Conservation (phyloP, 2,329 filamentous ascomycete genomes). For the Chalaropsis thielavioides region DNA sequence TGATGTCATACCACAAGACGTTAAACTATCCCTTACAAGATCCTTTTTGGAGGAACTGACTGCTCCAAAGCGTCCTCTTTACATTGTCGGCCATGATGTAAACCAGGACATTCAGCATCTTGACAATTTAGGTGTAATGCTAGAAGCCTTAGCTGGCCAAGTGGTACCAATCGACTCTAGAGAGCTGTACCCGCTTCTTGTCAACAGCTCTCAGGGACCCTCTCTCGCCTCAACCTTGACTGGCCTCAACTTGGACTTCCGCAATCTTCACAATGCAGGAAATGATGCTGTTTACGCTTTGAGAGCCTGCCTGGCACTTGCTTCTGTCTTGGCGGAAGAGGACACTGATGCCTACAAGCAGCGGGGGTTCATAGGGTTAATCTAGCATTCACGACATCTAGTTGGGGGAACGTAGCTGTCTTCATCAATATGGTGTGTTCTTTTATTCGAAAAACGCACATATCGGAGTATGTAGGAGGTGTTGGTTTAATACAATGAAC, state of each 20-base stretch:
- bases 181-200: constrained; percentile 51
- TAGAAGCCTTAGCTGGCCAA: constrained; percentile 28
- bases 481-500: no score
- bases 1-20: constrained; percentile 28
- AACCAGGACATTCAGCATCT: constrained; percentile 55
- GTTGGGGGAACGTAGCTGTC: neutral
- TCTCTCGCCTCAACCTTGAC: constrained; percentile 47
- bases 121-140: constrained; percentile 46
- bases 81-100: constrained; percentile 63
- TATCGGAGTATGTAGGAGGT: no score
- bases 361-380: neutral
- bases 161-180: constrained; percentile 59
- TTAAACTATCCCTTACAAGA: constrained; percentile 32
- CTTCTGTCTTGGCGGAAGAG: neutral
- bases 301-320: constrained; percentile 48
- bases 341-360: neutral
- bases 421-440: neutral
- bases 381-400: neutral
- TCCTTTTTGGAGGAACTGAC: neutral
- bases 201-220: constrained; percentile 36
- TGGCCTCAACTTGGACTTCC: constrained; percentile 47
- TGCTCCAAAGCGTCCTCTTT: constrained; percentile 7
- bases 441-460: no score
- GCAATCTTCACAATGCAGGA: constrained; percentile 69
- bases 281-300: constrained; percentile 77